Percentiles rank a stretch among this genome's conserved stretches.
These are phyloP conservation scores for Polygonum aviculare DNA, from an alignment of 148 eudicot genomes.

Conservation along the genomic window DNA sequence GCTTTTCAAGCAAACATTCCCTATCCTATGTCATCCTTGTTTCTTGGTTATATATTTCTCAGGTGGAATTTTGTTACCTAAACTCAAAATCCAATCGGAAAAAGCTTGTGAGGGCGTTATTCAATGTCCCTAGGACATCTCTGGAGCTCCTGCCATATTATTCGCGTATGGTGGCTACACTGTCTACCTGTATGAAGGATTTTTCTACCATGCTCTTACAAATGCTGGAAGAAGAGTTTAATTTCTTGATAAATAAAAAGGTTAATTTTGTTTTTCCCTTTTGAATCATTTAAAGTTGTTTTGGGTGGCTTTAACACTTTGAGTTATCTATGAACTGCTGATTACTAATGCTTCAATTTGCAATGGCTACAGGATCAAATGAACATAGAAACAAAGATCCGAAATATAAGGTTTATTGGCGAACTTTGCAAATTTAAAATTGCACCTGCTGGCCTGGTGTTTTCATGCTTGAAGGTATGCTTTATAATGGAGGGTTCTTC, in stretches of 20 bases:
- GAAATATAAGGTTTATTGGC: constrained; percentile 91
- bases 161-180: constrained; percentile 93
- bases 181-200: constrained; percentile 95
- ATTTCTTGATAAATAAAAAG: constrained; percentile 82
- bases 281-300: not conserved
- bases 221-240: constrained; percentile 92
- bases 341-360: not conserved
- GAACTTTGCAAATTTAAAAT: constrained; percentile 93
- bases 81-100: constrained; percentile 82
- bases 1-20: not conserved
- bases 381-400: constrained; percentile 92
- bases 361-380: constrained; percentile 68
- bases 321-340: not conserved
- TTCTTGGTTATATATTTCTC: constrained; percentile 14
- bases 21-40: constrained; percentile 8
- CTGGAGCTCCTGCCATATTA: constrained; percentile 87
- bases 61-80: constrained; percentile 91
- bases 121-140: constrained; percentile 91
- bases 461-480: constrained; percentile 84
- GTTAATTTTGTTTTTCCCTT: constrained; percentile 21
- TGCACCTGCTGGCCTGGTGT: constrained; percentile 75
- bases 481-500: not conserved
- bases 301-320: not conserved
- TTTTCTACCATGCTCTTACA: constrained; percentile 75
- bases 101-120: constrained; percentile 89